Conservation (phyloP, 305 asterid genomes). For the Andrographis paniculata region DNA sequence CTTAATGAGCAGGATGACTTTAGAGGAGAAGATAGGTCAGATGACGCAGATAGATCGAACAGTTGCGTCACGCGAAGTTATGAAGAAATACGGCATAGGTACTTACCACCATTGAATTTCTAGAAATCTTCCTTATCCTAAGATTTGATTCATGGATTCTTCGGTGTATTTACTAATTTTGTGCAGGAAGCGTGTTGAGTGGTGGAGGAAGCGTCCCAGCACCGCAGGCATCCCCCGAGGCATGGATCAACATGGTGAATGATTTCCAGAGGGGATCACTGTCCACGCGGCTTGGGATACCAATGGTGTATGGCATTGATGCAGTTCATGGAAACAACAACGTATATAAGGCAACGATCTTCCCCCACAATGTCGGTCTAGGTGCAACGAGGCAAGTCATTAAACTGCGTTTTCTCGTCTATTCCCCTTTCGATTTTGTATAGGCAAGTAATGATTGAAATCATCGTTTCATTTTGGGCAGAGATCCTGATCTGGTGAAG, state of each 20-base stretch:
- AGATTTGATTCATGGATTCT: no score
- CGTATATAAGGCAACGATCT: slow-evolving; percentile 47
- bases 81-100: slow-evolving; percentile 49
- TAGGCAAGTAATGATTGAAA: background rate
- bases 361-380: slow-evolving; percentile 57
- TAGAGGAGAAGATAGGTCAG: slow-evolving; percentile 62
- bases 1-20: slow-evolving; percentile 41
- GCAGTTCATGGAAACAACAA: slow-evolving; percentile 54
- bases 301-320: slow-evolving; percentile 58
- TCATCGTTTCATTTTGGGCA: background rate
- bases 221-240: slow-evolving; percentile 29
- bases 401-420: background rate
- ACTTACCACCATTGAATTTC: background rate
- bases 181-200: slow-evolving; percentile 48
- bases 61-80: slow-evolving; percentile 37
- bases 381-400: slow-evolving; percentile 60
- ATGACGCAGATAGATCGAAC: slow-evolving; percentile 55
- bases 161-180: no score
- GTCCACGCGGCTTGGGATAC: slow-evolving; percentile 52
- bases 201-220: slow-evolving; percentile 59
- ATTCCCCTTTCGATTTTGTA: background rate
- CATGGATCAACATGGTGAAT: slow-evolving; percentile 51
- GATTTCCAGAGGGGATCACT: slow-evolving; percentile 38
- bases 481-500: slow-evolving; percentile 42
- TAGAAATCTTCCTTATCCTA: background rate